Percentiles rank a stretch among this genome's conserved stretches.
phyloP scores from a whole-genome alignment of 1,284 basidiomycete genomes.

The Malassezia globosa region DNA sequence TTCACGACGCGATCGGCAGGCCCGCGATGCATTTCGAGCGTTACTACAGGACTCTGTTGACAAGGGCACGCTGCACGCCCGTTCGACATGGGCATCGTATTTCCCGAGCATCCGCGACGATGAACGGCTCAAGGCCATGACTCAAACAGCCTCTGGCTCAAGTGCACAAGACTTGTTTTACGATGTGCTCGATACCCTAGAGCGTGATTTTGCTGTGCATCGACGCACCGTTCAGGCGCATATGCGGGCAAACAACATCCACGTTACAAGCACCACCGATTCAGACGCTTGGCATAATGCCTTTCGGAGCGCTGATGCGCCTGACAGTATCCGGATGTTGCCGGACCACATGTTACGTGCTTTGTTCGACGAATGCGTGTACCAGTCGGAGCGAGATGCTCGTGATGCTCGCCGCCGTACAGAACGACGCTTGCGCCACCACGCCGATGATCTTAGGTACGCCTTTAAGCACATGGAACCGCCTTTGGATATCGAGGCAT shows the following conservation, averaged over 20 bases:
- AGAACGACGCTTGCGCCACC: conserved; percentile 71
- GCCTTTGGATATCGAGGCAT: conserved; percentile 47
- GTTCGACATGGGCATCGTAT: conserved; percentile 79
- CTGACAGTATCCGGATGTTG: neutral
- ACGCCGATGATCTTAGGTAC: conserved; percentile 90
- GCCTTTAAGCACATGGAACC: conserved; percentile 79
- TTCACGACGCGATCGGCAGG: conserved; percentile 24
- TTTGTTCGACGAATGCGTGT: conserved; percentile 55
- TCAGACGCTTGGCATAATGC: conserved; percentile 8
- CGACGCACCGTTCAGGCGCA: conserved; percentile 56
- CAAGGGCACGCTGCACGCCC: conserved; percentile 62
- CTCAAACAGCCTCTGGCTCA: conserved; percentile 74
- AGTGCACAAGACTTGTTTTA: conserved; percentile 91
- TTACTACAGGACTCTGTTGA: conserved; percentile 62
- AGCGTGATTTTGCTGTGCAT: conserved; percentile 69
- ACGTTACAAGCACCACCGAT: conserved; percentile 23
- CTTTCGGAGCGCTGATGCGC: conserved; percentile 2
- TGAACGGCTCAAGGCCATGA: conserved; percentile 67
- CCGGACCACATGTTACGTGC: conserved; percentile 11
- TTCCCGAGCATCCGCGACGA: conserved; percentile 67
- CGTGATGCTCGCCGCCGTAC: conserved; percentile 62
- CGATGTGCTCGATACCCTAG: conserved; percentile 77
- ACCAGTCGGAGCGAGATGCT: conserved; percentile 57
- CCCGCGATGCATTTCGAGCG: conserved; percentile 50
- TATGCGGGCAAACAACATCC: conserved; percentile 53